Evolutionary conservation across 2,329 filamentous ascomycete species (phyloP).

Genomic region (Monilinia vaccinii-corymbosi): DNA sequence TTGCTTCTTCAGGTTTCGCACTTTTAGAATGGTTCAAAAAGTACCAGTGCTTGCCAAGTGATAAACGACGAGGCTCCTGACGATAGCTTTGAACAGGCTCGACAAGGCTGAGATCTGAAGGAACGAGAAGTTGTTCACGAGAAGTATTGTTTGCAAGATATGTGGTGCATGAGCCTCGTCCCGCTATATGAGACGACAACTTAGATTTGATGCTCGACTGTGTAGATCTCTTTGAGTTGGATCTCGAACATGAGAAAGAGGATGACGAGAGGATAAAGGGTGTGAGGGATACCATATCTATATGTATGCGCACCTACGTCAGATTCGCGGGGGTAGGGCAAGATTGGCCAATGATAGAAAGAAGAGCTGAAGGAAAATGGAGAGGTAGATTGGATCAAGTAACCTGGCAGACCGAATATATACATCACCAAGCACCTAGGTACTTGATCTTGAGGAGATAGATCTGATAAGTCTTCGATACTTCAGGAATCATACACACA

Average conservation of each 20-base stretch:
- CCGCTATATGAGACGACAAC: background rate
- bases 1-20: background rate
- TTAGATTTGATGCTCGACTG: background rate
- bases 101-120: background rate
- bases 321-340: background rate
- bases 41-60: background rate
- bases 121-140: background rate
- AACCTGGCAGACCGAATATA: background rate
- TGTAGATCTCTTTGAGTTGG: background rate
- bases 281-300: constrained; percentile 3
- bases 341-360: background rate
- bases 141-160: background rate
- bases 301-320: background rate
- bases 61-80: background rate
- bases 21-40: background rate
- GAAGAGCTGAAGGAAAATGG: background rate
- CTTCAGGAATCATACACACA: background rate
- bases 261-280: background rate
- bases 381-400: background rate
- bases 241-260: background rate
- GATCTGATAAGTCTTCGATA: background rate
- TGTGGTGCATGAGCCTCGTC: background rate
- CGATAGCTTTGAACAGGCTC: background rate
- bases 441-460: background rate
- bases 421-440: background rate